Percentiles rank a stretch among this genome's conserved stretches.
These are phyloP conservation scores for Termitomyces sp. DNA, from an alignment of 768 basidiomycete genomes.

Conservation along the genomic window DNA sequence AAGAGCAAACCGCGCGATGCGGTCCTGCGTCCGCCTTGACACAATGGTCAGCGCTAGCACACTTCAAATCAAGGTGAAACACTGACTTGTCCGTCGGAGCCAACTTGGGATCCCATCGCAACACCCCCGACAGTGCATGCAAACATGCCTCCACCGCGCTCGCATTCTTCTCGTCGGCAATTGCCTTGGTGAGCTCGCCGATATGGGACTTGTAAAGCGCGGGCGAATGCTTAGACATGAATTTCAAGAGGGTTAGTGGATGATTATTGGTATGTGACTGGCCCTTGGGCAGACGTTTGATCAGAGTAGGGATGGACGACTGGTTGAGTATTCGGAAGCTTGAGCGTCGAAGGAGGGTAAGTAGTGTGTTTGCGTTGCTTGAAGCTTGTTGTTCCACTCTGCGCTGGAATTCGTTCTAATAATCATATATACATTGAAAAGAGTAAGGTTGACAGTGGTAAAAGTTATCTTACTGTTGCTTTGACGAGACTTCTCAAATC, in stretches of 20 bases:
- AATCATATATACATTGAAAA: background rate
- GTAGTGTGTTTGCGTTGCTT: constrained; percentile 60
- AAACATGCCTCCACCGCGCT: constrained; percentile 59
- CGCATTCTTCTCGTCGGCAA: constrained; percentile 58
- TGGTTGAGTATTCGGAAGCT: constrained; percentile 75
- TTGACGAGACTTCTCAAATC: constrained; percentile 80
- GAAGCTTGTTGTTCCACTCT: constrained; percentile 69
- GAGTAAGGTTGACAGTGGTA: background rate
- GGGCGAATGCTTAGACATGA: constrained; percentile 72
- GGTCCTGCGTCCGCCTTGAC: constrained; percentile 60
- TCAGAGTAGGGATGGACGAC: constrained; percentile 76
- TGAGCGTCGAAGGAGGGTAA: constrained; percentile 60
- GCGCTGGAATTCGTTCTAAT: constrained; percentile 70
- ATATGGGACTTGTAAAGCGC: constrained; percentile 69
- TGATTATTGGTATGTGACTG: constrained; percentile 33
- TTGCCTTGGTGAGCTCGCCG: constrained; percentile 67
- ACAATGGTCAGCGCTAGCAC: background rate
- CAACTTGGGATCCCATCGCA: constrained; percentile 51
- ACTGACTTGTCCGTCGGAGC: constrained; percentile 65
- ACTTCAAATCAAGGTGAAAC: background rate
- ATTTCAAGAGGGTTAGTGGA: constrained; percentile 48
- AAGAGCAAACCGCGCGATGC: constrained; percentile 52
- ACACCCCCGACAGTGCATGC: constrained; percentile 70
- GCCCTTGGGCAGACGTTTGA: constrained; percentile 59
- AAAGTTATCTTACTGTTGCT: constrained; percentile 44